Base-by-base conservation (phyloP, 768 basidiomycete genomes). In the Leucosporidium yakuticum region DNA sequence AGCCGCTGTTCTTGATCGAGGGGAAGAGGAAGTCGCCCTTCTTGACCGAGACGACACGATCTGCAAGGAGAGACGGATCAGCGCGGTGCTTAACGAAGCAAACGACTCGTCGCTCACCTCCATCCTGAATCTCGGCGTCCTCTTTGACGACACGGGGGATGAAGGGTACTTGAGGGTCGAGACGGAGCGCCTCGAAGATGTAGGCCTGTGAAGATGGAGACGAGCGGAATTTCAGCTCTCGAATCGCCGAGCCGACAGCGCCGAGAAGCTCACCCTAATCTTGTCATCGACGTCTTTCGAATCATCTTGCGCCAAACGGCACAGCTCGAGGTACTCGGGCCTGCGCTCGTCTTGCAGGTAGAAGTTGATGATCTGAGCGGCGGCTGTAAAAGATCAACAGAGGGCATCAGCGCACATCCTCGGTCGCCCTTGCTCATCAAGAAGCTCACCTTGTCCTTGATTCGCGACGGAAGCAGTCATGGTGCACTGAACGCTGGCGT, bases 301-400 rank as follows among this genome's bases (percentile, higher is more conserved):
- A 15, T 44, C 39, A 3, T 49, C 50, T 34, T 62, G 15, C 21
- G 32, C 60, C 27, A 53, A 15, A 9, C 8, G 21, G 34, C 55
- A n/a, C 15, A 31, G 53, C n/a, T 48, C 49, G 29, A 9, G 17
- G 17, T 50, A 55, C 25, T 32, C 17, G 53, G 50, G 20, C 36
- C 19, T 25, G 44, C 19, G 56, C 29, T 36, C 23, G 2, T 31
- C 34, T 23, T 23, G 1, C 19, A 68, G 61, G 44, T 68, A 68
- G 20, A 68, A 32, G 55, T 68, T 58, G 39, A 68, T 48, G 29
- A 55, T 27, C 20, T 57, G 67, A 2, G 44, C 68, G 17, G 59
- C 50, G 32, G 4, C 11, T 39, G 51, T 31, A 32, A 0, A 4
- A 27, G 9, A 2, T 0, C n/a, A 14, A 11, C 25, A 14, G n/a